Conservation (phyloP, 371 early-diverging fungal species). For the Amoeboaphelidium protococcarum region DNA sequence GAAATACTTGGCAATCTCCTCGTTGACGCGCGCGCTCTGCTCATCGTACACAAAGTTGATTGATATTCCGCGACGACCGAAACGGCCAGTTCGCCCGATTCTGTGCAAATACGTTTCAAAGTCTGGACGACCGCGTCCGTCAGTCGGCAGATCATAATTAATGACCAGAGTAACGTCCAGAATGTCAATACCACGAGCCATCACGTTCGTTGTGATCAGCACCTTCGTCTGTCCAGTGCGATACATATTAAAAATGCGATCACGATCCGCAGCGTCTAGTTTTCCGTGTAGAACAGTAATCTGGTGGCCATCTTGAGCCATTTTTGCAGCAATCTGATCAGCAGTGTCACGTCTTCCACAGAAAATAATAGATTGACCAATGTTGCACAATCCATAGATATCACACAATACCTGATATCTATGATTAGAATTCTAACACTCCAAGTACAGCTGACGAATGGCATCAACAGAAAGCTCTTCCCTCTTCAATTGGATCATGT, state of each 20-base stretch:
- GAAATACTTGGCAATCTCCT: conserved; percentile 43
- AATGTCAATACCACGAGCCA: conserved; percentile 94
- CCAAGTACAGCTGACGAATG: conserved; percentile 92
- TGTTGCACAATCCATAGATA: conserved; percentile 68
- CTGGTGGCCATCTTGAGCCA: conserved; percentile 57
- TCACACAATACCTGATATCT: conserved; percentile 54
- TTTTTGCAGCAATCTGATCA: conserved; percentile 38
- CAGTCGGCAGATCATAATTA: conserved; percentile 24
- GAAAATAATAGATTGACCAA: conserved; percentile 95
- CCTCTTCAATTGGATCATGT: conserved; percentile 51
- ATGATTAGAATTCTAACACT: conserved; percentile 36
- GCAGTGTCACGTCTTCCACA: conserved; percentile 49
- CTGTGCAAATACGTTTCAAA: conserved; percentile 92
- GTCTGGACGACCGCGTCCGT: conserved; percentile 25
- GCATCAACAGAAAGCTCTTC: conserved; percentile 79
- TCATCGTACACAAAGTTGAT: conserved; percentile 83
- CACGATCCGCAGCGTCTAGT: conserved; percentile 53
- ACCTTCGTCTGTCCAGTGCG: conserved; percentile 72
- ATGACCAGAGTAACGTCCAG: conserved; percentile 78
- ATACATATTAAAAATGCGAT: conserved; percentile 77
- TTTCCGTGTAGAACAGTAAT: conserved; percentile 70
- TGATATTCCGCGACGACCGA: conserved; percentile 82
- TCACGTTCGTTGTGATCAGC: conserved; percentile 80
- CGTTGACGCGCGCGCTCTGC: conserved; percentile 34
- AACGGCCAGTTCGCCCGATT: conserved; percentile 96